Base-by-base conservation (phyloP, 768 basidiomycete genomes). In the Mrakia frigida region DNA sequence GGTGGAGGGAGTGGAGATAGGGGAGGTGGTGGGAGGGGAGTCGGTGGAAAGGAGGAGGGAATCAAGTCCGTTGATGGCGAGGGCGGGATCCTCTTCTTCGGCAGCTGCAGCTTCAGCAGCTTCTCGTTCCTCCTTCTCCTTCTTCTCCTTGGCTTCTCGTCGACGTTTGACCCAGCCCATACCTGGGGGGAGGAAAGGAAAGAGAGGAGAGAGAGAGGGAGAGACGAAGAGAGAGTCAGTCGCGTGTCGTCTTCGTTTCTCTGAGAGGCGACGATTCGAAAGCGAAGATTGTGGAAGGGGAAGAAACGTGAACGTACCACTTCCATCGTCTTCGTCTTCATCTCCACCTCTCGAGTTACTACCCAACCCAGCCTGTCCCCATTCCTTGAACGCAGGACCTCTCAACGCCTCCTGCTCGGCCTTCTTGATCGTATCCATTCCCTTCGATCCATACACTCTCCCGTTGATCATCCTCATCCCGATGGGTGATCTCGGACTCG, bases 391-490 rank as follows among this genome's bases (percentile, higher is more conserved):
- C 37, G 35, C 76, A 0, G 70, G 70, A 3, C 76, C 76, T 25
- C 52, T 63, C 35, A 53, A 25, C 5, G 76, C 76, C 37, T 73
- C 70, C 53, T 72, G 60, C 52, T 77, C 76, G 4, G 72, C 76
- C 53, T 77, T 73, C 41, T 63, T 39, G 61, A 73, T 73, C 31
- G 72, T 50, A 25, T 77, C 72, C 43, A 71, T 52, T 16, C 71
- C 76, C 25, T 41, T 33, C 61, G 46, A 50, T 14, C 76, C 76
- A 65, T 77, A 77, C 7, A 71, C 72, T 25, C 63, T 28, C 6
- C 76, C 76, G 71, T 77, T 77, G 52, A 77, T 60, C 76, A 77
- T 73, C 25, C 70, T 59, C 37, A 70, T 70, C 31, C 76, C 76
- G 23, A 77, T 35, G 18, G 61, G 65, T n/a, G 39, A 50, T 7